Evolutionary conservation across 2,329 filamentous ascomycete genomes (phyloP).

Genomic region (Aspergillus vadensis): DNA sequence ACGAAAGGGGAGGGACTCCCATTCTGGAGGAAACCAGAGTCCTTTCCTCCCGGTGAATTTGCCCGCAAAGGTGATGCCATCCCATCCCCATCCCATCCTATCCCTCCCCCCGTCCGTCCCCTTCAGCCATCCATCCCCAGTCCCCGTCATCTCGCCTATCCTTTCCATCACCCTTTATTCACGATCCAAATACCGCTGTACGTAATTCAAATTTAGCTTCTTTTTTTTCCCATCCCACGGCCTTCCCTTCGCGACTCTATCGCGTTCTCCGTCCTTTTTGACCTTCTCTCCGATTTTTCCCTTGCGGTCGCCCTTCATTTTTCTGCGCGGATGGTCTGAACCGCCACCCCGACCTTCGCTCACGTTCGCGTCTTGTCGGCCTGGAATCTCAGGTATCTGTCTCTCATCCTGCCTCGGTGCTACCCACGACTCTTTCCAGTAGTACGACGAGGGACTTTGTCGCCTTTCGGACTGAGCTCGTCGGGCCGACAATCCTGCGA

Average conservation of each 20-base stretch:
- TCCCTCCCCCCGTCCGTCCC: background rate
- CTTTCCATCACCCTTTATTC: background rate
- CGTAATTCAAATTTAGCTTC: background rate
- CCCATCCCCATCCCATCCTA: background rate
- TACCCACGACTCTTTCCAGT: slow-evolving; percentile 7
- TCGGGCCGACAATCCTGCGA: slow-evolving; percentile 13
- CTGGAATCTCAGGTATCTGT: slow-evolving; percentile 1
- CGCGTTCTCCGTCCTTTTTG: slow-evolving; percentile 6
- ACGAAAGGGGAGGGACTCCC: background rate
- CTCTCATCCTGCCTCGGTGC: slow-evolving; percentile 8
- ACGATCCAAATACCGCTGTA: background rate
- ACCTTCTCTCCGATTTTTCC: slow-evolving; percentile 8
- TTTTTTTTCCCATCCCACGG: slow-evolving; percentile 2
- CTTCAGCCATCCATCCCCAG: background rate
- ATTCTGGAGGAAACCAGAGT: background rate
- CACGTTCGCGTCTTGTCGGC: slow-evolving; percentile 1
- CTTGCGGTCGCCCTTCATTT: slow-evolving; percentile 19
- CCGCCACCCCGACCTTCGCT: slow-evolving; percentile 17
- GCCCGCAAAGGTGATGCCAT: background rate
- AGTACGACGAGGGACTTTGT: slow-evolving; percentile 6
- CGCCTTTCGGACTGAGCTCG: slow-evolving; percentile 10
- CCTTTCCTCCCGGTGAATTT: too few relatives aligned
- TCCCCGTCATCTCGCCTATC: background rate
- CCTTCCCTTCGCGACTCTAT: slow-evolving; percentile 8
- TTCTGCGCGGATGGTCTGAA: slow-evolving; percentile 28